These are phyloP conservation scores for Terfezia boudieri DNA, from an alignment of 495 filamentous ascomycete genomes.

Conservation along the genomic window DNA sequence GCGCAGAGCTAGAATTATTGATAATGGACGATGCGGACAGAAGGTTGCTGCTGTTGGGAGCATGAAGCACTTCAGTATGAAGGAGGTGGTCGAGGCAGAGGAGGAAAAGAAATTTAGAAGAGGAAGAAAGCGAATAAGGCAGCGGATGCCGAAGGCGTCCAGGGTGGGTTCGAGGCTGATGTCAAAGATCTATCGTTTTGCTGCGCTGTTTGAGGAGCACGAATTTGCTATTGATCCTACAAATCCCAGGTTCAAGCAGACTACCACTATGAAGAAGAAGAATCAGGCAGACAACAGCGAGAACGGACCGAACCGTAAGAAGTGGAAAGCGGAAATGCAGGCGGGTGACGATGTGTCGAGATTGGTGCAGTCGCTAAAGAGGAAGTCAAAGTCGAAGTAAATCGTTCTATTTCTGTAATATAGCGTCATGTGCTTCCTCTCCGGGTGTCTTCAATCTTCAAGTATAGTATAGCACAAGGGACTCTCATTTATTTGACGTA, in stretches of 20 bases:
- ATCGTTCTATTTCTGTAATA: too few species aligned
- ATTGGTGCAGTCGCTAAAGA: conserved; percentile 45
- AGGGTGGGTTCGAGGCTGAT: conserved; percentile 58
- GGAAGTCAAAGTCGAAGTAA: conserved; percentile 21
- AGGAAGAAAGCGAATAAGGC: conserved; percentile 30
- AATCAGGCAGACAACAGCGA: conserved; percentile 27
- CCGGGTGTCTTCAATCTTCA: too few species aligned
- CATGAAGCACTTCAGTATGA: conserved; percentile 85
- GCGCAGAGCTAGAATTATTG: conserved; percentile 61
- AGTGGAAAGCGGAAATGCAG: conserved; percentile 31
- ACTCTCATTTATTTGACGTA: too few species aligned
- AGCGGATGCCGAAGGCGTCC: conserved; percentile 25
- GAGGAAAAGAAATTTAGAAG: conserved; percentile 41
- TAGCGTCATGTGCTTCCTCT: too few species aligned
- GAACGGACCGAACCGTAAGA: conserved; percentile 19
- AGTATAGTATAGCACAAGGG: too few species aligned
- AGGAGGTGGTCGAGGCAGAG: conserved; percentile 62
- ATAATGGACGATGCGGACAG: conserved; percentile 51
- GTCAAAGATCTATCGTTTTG: conserved; percentile 57
- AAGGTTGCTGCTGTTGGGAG: conserved; percentile 19
- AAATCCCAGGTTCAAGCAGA: conserved; percentile 70
- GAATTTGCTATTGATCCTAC: conserved; percentile 96
- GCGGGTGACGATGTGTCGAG: conserved; percentile 33
- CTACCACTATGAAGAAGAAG: conserved; percentile 54
- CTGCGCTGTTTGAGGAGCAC: conserved; percentile 62